Evolutionary conservation across 2,329 filamentous ascomycete species (phyloP).

Genomic region (Neocatenulostroma microsporum): DNA sequence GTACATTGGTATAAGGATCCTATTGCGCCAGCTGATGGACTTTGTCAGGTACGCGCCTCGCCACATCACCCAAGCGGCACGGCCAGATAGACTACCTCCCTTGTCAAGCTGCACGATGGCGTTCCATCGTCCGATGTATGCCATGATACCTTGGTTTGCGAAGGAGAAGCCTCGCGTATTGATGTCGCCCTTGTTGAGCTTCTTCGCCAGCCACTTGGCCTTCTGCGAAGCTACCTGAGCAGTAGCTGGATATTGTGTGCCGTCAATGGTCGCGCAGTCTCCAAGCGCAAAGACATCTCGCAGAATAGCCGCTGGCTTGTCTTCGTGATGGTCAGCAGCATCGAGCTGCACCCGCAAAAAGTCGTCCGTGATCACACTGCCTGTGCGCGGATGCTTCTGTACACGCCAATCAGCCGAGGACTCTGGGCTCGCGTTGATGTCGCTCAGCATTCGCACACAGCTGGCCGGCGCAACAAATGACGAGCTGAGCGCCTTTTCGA

Average conservation of each 20-base stretch:
- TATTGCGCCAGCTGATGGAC: constrained; percentile 63
- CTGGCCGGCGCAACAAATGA: constrained; percentile 15
- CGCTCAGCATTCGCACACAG: constrained; percentile 13
- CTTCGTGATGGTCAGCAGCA: constrained; percentile 22
- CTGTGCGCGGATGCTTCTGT: constrained; percentile 48
- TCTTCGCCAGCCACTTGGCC: constrained; percentile 57
- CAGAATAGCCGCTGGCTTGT: constrained; percentile 40
- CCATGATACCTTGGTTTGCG: constrained; percentile 62
- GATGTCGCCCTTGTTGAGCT: constrained; percentile 49
- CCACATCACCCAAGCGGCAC: constrained; percentile 34
- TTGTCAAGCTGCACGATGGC: constrained; percentile 62
- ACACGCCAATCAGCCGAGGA: constrained; percentile 39
- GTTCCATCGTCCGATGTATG: constrained; percentile 63
- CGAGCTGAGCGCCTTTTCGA: constrained; percentile 48
- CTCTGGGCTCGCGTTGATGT: constrained; percentile 13
- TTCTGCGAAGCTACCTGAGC: constrained; percentile 68
- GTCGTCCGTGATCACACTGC: constrained; percentile 58
- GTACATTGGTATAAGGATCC: constrained; percentile 51
- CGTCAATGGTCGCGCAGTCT: constrained; percentile 58
- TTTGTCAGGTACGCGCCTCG: constrained; percentile 65
- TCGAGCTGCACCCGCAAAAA: constrained; percentile 54
- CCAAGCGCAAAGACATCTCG: constrained; percentile 55
- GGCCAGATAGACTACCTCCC: constrained; percentile 36
- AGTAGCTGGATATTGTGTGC: constrained; percentile 52
- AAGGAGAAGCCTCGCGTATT: constrained; percentile 51